Evolutionary conservation across 2,329 filamentous ascomycete genomes (phyloP).

Genomic region (Huntiella abstrusa): DNA sequence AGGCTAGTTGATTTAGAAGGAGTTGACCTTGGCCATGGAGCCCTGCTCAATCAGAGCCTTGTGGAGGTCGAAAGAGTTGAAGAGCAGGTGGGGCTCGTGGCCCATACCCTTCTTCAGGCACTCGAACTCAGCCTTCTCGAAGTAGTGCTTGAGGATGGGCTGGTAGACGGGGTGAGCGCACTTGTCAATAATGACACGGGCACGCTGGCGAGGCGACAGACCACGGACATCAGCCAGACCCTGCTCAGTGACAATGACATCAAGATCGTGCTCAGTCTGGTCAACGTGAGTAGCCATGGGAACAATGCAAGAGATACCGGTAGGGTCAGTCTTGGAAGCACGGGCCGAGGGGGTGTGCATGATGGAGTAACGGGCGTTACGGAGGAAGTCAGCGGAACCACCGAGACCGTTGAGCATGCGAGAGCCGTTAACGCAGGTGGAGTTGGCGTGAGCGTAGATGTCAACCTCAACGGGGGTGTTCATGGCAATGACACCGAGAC

Average conservation of each 20-base stretch:
- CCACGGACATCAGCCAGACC: slow-evolving; percentile 75
- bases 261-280: slow-evolving; percentile 83
- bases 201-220: slow-evolving; percentile 59
- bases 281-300: slow-evolving; percentile 86
- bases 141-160: slow-evolving; percentile 66
- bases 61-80: slow-evolving; percentile 79
- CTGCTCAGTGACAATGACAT: slow-evolving; percentile 60
- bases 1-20: not conserved
- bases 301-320: slow-evolving; percentile 73
- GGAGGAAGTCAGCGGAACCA: slow-evolving; percentile 65
- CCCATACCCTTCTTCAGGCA: slow-evolving; percentile 75
- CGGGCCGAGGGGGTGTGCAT: slow-evolving; percentile 81
- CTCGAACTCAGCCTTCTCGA: slow-evolving; percentile 71
- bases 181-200: slow-evolving; percentile 69
- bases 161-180: slow-evolving; percentile 72
- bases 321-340: slow-evolving; percentile 64
- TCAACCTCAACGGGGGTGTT: slow-evolving; percentile 90
- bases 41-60: slow-evolving; percentile 64
- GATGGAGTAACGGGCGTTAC: slow-evolving; percentile 65
- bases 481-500: slow-evolving; percentile 80
- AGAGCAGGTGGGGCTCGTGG: slow-evolving; percentile 75
- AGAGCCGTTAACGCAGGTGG: slow-evolving; percentile 71
- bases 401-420: slow-evolving; percentile 78
- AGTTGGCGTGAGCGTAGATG: slow-evolving; percentile 88
- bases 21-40: slow-evolving; percentile 62